phyloP scores from a whole-genome alignment of 345 rosid genomes.

The Erucastrum elatum region DNA sequence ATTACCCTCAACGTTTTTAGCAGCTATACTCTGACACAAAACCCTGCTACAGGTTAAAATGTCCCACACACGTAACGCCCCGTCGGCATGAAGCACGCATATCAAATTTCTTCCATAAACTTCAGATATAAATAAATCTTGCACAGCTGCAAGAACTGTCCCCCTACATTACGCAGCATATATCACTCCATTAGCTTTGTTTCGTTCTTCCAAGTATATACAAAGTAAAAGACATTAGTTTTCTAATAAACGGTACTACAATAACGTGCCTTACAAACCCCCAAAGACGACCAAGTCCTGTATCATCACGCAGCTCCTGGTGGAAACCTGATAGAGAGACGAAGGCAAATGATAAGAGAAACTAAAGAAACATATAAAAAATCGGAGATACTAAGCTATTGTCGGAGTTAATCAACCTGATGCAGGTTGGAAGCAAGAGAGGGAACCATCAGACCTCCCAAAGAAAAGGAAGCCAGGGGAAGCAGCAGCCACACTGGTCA shows the following conservation, averaged over 20 bases:
- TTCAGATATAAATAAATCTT: slow-evolving; percentile 61
- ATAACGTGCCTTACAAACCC: slow-evolving; percentile 66
- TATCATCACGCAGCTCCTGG: slow-evolving; percentile 74
- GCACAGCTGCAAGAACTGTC: slow-evolving; percentile 60
- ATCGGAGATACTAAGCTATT: neutral
- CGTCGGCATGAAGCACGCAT: slow-evolving; percentile 74
- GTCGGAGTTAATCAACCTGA: slow-evolving; percentile 52
- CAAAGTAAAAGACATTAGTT: neutral
- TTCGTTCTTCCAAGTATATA: neutral
- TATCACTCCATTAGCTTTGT: neutral
- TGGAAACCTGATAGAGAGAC: slow-evolving; percentile 50
- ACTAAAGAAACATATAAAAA: neutral
- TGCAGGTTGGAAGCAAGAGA: slow-evolving; percentile 57
- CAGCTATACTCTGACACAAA: slow-evolving; percentile 53
- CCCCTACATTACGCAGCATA: slow-evolving; percentile 52
- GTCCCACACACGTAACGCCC: slow-evolving; percentile 77
- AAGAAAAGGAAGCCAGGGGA: slow-evolving; percentile 56
- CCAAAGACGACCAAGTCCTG: slow-evolving; percentile 78
- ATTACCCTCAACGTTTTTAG: slow-evolving; percentile 62
- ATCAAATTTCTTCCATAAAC: slow-evolving; percentile 48
- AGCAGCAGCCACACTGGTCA: slow-evolving; percentile 59
- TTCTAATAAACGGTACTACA: slow-evolving; percentile 6
- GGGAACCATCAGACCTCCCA: slow-evolving; percentile 71
- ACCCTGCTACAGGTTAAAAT: slow-evolving; percentile 49
- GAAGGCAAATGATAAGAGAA: neutral